Evolutionary conservation across 2,329 filamentous ascomycete species (phyloP).

Genomic region (Aspergillus pseudoviridinutans): DNA sequence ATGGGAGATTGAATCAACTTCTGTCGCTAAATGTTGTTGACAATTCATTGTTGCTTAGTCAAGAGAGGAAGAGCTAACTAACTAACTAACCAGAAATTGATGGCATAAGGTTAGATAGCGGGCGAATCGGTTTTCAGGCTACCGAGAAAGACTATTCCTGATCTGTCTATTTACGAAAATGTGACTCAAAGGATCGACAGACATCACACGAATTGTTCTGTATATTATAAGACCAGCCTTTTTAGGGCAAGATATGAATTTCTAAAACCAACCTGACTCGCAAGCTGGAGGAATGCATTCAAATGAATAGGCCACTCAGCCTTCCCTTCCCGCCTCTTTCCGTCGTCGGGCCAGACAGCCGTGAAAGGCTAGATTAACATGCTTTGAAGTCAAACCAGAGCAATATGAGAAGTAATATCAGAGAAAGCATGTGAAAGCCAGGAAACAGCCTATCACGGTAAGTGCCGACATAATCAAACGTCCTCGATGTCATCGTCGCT

Average conservation of each 20-base stretch:
- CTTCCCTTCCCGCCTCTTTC: too few relatives aligned
- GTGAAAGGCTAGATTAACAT: not conserved
- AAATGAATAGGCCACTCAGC: not conserved
- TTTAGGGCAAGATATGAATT: not conserved
- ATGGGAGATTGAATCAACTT: not conserved
- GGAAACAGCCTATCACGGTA: not conserved
- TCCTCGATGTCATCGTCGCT: slow-evolving; percentile 87
- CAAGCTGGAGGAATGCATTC: not conserved
- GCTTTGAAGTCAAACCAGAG: not conserved
- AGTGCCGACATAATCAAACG: slow-evolving; percentile 33
- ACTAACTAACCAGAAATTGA: too few relatives aligned
- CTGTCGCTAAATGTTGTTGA: not conserved
- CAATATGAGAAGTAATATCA: not conserved
- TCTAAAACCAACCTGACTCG: not conserved
- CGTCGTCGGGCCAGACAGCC: not conserved
- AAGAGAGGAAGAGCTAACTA: not conserved
- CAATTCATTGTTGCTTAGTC: not conserved
- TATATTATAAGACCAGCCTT: not conserved
- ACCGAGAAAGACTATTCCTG: not conserved
- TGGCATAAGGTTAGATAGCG: not conserved
- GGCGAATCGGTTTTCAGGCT: not conserved
- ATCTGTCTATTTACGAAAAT: not conserved
- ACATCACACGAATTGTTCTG: not conserved
- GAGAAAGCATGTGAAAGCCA: not conserved
- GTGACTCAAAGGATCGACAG: not conserved